Conservation (phyloP, 768 basidiomycete genomes). For the Melanogaster broomeanus region DNA sequence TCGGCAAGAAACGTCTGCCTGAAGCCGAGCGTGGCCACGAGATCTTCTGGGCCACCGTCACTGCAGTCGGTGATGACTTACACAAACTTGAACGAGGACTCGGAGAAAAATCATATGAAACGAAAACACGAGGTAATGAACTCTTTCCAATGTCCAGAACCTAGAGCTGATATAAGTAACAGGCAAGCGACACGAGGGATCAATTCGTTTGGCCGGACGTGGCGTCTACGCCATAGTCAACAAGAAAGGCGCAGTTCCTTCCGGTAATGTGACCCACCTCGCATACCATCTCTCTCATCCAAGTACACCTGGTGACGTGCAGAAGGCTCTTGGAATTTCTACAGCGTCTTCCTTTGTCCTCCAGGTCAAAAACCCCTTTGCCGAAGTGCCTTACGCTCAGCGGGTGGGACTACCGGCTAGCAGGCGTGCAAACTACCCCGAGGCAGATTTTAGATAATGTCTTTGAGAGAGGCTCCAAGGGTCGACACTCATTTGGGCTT, state of each 20-base stretch:
- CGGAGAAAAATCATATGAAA: conserved; percentile 55
- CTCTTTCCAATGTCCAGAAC: neutral
- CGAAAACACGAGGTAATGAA: conserved; percentile 54
- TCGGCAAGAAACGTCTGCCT: conserved; percentile 63
- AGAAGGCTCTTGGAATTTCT: conserved; percentile 54
- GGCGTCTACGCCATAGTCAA: conserved; percentile 65
- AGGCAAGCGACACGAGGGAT: conserved; percentile 54
- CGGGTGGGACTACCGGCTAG: conserved; percentile 25
- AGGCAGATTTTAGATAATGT: conserved; percentile 47
- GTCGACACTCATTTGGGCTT: conserved; percentile 48
- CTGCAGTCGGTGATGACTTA: conserved; percentile 53
- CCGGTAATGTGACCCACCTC: conserved; percentile 51
- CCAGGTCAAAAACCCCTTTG: conserved; percentile 63
- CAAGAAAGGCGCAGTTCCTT: conserved; percentile 43
- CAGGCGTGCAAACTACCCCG: conserved; percentile 47
- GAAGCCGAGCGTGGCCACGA: conserved; percentile 42
- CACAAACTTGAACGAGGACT: conserved; percentile 47
- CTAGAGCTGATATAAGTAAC: neutral
- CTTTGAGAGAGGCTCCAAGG: conserved; percentile 48
- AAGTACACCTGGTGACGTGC: conserved; percentile 51
- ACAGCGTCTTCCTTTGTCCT: conserved; percentile 54
- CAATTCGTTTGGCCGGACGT: conserved; percentile 54
- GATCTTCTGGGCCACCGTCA: conserved; percentile 54
- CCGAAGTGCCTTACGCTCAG: conserved; percentile 38
- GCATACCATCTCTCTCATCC: conserved; percentile 63